A percentile compares a stretch with the other conserved stretches of the same genome.
Evolutionary conservation across 2,329 filamentous ascomycete genomes (phyloP).

Genomic region (Biscogniauxia mediterranea): DNA sequence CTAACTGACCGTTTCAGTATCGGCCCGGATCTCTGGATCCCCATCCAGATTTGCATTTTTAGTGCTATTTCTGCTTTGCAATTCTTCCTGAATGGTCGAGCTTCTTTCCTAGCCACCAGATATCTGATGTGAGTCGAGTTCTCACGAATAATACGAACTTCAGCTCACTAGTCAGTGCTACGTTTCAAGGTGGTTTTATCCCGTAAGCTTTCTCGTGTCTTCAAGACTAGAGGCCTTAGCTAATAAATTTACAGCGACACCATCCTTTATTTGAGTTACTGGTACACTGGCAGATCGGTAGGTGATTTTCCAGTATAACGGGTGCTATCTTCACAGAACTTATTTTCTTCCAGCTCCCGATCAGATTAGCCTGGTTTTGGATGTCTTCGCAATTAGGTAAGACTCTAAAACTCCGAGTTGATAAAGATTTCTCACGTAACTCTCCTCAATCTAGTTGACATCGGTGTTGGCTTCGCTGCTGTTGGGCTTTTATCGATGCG

Average conservation of each 20-base stretch:
- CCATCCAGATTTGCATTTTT: slow-evolving; percentile 28
- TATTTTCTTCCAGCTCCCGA: slow-evolving; percentile 48
- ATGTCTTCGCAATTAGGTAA: slow-evolving; percentile 37
- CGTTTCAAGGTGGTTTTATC: slow-evolving; percentile 54
- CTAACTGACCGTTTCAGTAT: slow-evolving; percentile 21
- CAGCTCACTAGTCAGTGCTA: slow-evolving; percentile 30
- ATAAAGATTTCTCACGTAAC: slow-evolving; percentile 7
- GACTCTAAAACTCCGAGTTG: background rate
- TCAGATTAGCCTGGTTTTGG: slow-evolving; percentile 68
- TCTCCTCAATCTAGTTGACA: slow-evolving; percentile 31
- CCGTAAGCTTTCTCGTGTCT: slow-evolving; percentile 43
- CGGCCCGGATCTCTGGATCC: slow-evolving; percentile 28
- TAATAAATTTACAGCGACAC: slow-evolving; percentile 27
- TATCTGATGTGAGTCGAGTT: slow-evolving; percentile 30
- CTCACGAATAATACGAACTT: background rate
- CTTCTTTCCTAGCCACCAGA: slow-evolving; percentile 33
- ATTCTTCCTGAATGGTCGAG: slow-evolving; percentile 27
- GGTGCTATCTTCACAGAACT: background rate
- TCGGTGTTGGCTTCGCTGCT: slow-evolving; percentile 54
- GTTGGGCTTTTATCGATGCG: slow-evolving; percentile 55
- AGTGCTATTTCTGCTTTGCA: slow-evolving; percentile 25
- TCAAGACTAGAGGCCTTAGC: slow-evolving; percentile 3
- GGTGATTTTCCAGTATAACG: slow-evolving; percentile 4
- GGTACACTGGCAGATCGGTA: slow-evolving; percentile 59
- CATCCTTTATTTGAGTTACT: slow-evolving; percentile 66